These are phyloP conservation scores for Umbilicus rupestris DNA, from an alignment of 164 flowering plant genomes.

Conservation along the genomic window DNA sequence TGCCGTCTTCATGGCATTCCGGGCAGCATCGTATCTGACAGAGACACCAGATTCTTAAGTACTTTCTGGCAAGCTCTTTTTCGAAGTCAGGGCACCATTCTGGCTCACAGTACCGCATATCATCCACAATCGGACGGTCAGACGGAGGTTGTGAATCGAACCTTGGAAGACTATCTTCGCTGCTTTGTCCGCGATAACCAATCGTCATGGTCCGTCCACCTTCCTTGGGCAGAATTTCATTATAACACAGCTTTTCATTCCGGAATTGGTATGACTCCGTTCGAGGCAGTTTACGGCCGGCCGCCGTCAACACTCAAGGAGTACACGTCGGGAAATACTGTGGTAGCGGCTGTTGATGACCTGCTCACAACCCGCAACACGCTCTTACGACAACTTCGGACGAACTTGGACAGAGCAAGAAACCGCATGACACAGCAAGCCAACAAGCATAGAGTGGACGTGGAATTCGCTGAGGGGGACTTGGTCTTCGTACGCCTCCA, in stretches of 20 bases:
- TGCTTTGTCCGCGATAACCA: not conserved
- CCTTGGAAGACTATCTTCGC: not conserved
- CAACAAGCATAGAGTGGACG: not conserved
- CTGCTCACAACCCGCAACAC: too few species aligned
- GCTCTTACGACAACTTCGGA: not conserved
- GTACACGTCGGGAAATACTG: too few species aligned
- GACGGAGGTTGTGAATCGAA: not conserved
- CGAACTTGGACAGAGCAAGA: not conserved
- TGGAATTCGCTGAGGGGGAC: slow-evolving; percentile 9
- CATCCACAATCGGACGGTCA: slow-evolving; percentile 7
- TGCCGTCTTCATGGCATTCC: not conserved
- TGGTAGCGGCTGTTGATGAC: not conserved
- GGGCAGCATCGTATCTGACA: not conserved
- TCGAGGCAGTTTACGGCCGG: not conserved
- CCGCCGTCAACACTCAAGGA: not conserved
- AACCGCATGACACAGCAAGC: not conserved
- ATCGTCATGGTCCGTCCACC: not conserved
- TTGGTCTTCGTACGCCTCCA: slow-evolving; percentile 10
- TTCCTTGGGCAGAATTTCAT: not conserved
- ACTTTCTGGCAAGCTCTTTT: not conserved
- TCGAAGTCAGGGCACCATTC: not conserved
- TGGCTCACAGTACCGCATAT: not conserved
- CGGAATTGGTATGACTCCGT: not conserved
- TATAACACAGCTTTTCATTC: not conserved
- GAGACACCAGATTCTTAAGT: not conserved